A percentile compares a stretch with the other conserved stretches of the same genome.
Evolutionary conservation across 2,329 filamentous ascomycete genomes (phyloP).

Genomic region (Periconia sp.): DNA sequence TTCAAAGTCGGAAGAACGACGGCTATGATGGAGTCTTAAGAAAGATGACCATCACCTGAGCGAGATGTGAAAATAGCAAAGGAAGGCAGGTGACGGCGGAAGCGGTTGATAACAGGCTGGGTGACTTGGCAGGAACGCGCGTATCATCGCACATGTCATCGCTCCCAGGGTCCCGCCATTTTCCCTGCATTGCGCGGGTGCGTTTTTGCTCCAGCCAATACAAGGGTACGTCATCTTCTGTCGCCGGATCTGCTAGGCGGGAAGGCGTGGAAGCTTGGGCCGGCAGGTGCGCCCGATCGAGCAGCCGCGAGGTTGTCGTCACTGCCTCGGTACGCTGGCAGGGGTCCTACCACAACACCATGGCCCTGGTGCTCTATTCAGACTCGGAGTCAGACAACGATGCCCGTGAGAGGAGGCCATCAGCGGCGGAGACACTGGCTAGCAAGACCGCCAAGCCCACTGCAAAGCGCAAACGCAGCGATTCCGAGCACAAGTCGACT

Average conservation of each 20-base stretch:
- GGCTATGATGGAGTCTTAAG: no score
- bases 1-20: no score
- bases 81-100: slow-evolving; percentile 11
- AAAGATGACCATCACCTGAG: no score
- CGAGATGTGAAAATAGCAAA: slow-evolving; percentile 3
- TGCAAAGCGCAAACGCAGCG: slow-evolving; percentile 41
- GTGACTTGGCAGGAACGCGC: slow-evolving; percentile 42
- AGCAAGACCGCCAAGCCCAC: slow-evolving; percentile 14
- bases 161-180: slow-evolving; percentile 8
- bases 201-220: slow-evolving; percentile 21
- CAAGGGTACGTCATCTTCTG: slow-evolving; percentile 34
- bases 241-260: slow-evolving; percentile 12
- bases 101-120: slow-evolving; percentile 24
- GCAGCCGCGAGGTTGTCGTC: slow-evolving; percentile 4
- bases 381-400: slow-evolving; percentile 65
- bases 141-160: slow-evolving; percentile 39
- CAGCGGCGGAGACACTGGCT: slow-evolving; percentile 15
- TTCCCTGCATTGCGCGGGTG: not conserved
- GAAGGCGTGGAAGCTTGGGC: slow-evolving; percentile 16
- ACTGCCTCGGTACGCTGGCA: slow-evolving; percentile 1
- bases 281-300: slow-evolving; percentile 1
- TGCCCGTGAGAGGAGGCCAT: slow-evolving; percentile 23
- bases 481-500: slow-evolving; percentile 14
- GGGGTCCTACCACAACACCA: no score
- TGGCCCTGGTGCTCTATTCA: slow-evolving; percentile 41